A percentile compares a stretch with the other conserved stretches of the same genome.
These are phyloP conservation scores for Penicillium palitans DNA, from an alignment of 2,329 filamentous ascomycete species.

Conservation along the genomic window DNA sequence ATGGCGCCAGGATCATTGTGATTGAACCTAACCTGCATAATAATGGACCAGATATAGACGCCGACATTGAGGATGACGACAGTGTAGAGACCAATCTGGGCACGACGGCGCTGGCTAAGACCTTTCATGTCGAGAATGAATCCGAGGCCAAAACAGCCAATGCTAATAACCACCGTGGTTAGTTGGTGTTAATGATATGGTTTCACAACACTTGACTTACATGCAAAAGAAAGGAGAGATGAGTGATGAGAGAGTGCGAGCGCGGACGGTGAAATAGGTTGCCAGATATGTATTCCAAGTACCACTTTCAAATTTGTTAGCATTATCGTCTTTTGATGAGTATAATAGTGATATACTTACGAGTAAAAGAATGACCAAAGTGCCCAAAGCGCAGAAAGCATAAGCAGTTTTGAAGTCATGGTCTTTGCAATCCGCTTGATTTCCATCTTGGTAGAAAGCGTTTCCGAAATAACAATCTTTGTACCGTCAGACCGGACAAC, in stretches of 20 bases:
- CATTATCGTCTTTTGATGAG: not conserved
- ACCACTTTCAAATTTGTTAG: not conserved
- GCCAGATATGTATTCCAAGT: not conserved
- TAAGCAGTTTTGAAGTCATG: not conserved
- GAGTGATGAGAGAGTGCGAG: not conserved
- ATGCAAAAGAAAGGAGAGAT: not conserved
- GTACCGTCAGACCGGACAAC: not conserved
- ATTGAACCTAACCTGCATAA: not conserved
- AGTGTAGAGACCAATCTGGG: not conserved
- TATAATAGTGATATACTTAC: not conserved
- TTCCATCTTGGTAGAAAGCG: not conserved
- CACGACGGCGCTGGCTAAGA: not conserved
- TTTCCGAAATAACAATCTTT: not conserved
- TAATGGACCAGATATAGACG: not conserved
- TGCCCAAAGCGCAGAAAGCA: not conserved
- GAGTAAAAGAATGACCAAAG: not conserved
- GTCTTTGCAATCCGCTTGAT: not conserved
- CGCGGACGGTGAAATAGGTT: not conserved
- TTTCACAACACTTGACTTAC: not conserved
- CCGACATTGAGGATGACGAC: not conserved
- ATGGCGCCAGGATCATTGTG: not conserved
- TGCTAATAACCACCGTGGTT: not conserved
- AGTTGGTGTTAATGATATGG: not conserved
- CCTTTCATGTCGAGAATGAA: not conserved
- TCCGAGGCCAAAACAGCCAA: not conserved